phyloP scores from a whole-genome alignment of 1,284 basidiomycete species.

The Cerioporus squamosus region DNA sequence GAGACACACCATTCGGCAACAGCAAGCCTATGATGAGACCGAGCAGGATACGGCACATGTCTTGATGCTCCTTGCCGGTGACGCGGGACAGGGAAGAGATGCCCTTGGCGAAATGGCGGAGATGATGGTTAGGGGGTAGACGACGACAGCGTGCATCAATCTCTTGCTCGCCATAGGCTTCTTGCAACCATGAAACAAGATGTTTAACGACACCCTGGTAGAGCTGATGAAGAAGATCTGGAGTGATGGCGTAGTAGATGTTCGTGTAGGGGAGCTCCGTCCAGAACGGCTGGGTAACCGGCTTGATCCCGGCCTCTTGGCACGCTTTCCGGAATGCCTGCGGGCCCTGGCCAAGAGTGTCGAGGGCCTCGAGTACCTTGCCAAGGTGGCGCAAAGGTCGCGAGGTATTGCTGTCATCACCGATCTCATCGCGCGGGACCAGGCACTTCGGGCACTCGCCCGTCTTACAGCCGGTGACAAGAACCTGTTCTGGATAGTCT shows the following conservation, averaged over 20 bases:
- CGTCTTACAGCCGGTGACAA: constrained; percentile 22
- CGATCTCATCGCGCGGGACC: not conserved
- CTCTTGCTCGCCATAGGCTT: constrained; percentile 13
- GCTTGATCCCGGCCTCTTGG: not conserved
- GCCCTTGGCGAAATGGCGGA: constrained; percentile 29
- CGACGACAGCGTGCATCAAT: constrained; percentile 27
- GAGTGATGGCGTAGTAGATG: constrained; percentile 28
- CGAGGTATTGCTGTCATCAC: not conserved
- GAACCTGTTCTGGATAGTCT: constrained; percentile 27
- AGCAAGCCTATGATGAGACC: not conserved
- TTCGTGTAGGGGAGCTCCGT: constrained; percentile 24
- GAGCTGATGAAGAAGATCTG: constrained; percentile 31
- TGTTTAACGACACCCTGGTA: constrained; percentile 37
- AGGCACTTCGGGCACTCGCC: not conserved
- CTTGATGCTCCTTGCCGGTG: not conserved
- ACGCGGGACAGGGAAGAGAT: constrained; percentile 10
- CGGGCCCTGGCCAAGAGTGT: constrained; percentile 41
- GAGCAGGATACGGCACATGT: not conserved
- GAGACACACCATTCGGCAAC: not conserved
- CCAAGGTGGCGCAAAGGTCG: constrained; percentile 11
- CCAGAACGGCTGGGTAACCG: constrained; percentile 25
- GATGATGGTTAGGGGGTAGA: constrained; percentile 19
- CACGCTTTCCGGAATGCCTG: constrained; percentile 25
- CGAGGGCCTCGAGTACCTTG: constrained; percentile 41
- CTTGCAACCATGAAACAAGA: constrained; percentile 25